Percentiles rank a stretch among this genome's conserved stretches.
Conservation (phyloP, 1,284 basidiomycete species). For the Entoloma clypeatum region DNA sequence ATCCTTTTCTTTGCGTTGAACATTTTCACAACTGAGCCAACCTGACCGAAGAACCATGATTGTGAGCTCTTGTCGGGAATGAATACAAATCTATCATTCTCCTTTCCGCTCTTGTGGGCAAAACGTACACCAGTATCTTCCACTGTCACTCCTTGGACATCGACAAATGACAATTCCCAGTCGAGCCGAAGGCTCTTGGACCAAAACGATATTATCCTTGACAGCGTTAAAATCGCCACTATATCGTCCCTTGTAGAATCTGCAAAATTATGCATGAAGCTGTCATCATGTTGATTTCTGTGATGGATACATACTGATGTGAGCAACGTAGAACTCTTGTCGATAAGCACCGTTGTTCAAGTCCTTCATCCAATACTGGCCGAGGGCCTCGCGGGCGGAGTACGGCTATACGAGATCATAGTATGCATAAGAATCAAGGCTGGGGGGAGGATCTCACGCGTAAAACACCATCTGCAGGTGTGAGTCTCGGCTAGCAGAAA, state of each 20-base stretch:
- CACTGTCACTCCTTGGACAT: constrained; percentile 84
- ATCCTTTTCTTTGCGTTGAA: constrained; percentile 71
- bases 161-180: constrained; percentile 90
- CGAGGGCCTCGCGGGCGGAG: constrained; percentile 84
- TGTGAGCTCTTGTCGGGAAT: constrained; percentile 72
- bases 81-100: constrained; percentile 71
- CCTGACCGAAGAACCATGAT: constrained; percentile 74
- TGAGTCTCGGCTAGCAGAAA: constrained; percentile 68
- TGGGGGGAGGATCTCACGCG: constrained; percentile 48
- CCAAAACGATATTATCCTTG: constrained; percentile 80
- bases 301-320: constrained; percentile 56
- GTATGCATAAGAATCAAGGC: constrained; percentile 1
- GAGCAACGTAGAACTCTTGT: constrained; percentile 87
- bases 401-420: constrained; percentile 58
- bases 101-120: constrained; percentile 69
- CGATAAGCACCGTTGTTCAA: constrained; percentile 85
- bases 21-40: constrained; percentile 68
- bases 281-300: constrained; percentile 4
- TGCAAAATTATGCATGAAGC: constrained; percentile 24
- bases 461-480: constrained; percentile 83
- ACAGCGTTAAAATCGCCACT: constrained; percentile 79
- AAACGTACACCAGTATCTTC: constrained; percentile 90
- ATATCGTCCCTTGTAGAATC: constrained; percentile 81
- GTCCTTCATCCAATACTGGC: constrained; percentile 96
- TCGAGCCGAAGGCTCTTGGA: constrained; percentile 82